phyloP scores from a whole-genome alignment of 345 rosid genomes.

The Euphorbia tirucalli region DNA sequence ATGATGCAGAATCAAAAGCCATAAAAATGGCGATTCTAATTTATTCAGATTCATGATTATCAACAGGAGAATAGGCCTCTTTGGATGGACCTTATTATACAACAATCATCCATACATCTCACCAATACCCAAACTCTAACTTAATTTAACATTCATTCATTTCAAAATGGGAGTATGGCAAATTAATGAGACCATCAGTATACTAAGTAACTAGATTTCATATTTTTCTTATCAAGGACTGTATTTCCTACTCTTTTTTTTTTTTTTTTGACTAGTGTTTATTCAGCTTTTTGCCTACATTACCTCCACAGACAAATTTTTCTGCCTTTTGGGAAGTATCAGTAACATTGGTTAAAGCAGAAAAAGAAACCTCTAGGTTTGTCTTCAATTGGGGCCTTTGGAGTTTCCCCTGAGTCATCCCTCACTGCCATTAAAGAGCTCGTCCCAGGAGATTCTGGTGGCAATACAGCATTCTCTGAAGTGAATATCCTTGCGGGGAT shows the following conservation, averaged over 20 bases:
- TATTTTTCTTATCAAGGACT: constrained; percentile 4
- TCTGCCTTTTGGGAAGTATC: constrained; percentile 23
- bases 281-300: constrained; percentile 21
- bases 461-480: constrained; percentile 57
- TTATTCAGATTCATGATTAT: not conserved
- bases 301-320: constrained; percentile 13
- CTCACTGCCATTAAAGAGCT: constrained; percentile 72
- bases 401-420: constrained; percentile 51
- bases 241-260: constrained; percentile 11
- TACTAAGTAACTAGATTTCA: constrained; percentile 12
- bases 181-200: no score
- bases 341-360: constrained; percentile 80
- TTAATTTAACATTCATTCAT: not conserved
- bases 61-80: constrained; percentile 30
- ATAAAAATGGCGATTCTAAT: not conserved
- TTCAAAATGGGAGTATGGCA: constrained; percentile 1
- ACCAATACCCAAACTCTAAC: constrained; percentile 26
- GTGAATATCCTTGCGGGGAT: constrained; percentile 49
- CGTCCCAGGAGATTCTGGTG: constrained; percentile 90
- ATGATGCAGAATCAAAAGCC: not conserved
- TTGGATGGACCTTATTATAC: constrained; percentile 32
- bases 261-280: constrained; percentile 26
- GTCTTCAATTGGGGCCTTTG: constrained; percentile 36
- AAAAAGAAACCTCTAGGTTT: constrained; percentile 64
- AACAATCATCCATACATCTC: constrained; percentile 22